A percentile compares a stretch with the other conserved stretches of the same genome.
These are phyloP conservation scores for Bipolaris oryzae DNA, from an alignment of 2,329 filamentous ascomycete genomes.

Conservation along the genomic window DNA sequence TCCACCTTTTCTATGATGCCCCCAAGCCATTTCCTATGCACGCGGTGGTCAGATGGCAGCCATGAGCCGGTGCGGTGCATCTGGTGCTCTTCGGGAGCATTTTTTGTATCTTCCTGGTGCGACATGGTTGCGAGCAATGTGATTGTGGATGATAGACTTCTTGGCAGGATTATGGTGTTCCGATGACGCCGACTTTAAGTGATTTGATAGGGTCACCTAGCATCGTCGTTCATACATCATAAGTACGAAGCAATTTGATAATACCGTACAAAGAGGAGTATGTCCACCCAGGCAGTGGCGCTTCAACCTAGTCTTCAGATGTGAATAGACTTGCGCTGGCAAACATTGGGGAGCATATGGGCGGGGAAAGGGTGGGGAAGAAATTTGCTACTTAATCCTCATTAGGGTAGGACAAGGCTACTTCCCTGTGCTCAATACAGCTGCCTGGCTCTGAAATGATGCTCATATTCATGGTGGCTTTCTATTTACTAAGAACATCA, in stretches of 20 bases:
- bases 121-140: neutral
- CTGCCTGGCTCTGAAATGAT: too few species aligned
- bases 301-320: neutral
- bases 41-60: slow-evolving; percentile 67
- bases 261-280: too few species aligned
- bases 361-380: neutral
- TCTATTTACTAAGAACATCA: neutral
- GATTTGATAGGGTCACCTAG: neutral
- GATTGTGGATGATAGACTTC: neutral
- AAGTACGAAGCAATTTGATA: neutral
- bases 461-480: neutral
- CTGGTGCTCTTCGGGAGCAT: slow-evolving; percentile 26
- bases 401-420: neutral
- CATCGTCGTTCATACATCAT: slow-evolving; percentile 10
- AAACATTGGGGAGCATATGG: too few species aligned
- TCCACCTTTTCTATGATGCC: slow-evolving; percentile 63
- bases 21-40: slow-evolving; percentile 68
- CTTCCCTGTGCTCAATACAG: neutral
- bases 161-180: neutral
- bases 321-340: neutral
- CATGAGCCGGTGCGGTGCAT: slow-evolving; percentile 50
- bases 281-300: neutral
- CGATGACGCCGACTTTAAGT: neutral
- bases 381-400: neutral
- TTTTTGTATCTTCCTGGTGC: slow-evolving; percentile 20